Evolutionary conservation across 78 protist species (phyloP).

Genomic region (Cavenderia fasciculata): DNA sequence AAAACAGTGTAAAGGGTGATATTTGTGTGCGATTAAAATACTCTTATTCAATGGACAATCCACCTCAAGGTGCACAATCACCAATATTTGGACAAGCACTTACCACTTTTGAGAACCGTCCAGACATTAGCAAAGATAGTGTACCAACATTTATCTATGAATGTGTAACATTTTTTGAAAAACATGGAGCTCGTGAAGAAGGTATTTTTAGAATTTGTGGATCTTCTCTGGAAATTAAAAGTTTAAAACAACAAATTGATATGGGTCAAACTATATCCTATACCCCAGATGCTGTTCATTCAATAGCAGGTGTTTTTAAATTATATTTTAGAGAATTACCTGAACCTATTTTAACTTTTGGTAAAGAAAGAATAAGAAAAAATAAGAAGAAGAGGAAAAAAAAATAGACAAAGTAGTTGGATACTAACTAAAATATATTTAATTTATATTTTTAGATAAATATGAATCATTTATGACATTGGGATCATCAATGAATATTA

Average conservation of each 20-base stretch:
- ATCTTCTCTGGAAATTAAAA: slow-evolving; percentile 20
- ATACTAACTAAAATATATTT: no score
- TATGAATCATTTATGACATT: slow-evolving; percentile 46
- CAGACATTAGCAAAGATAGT: slow-evolving; percentile 11
- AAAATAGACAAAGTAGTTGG: no score
- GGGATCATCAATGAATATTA: neutral
- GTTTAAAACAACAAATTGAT: slow-evolving; percentile 1
- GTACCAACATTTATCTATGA: slow-evolving; percentile 24
- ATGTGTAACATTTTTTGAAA: slow-evolving; percentile 32
- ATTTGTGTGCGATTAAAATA: slow-evolving; percentile 7
- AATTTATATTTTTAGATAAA: slow-evolving; percentile 3
- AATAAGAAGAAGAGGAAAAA: no score
- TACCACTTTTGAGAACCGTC: neutral
- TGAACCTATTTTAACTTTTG: slow-evolving; percentile 61
- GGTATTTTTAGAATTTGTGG: slow-evolving; percentile 60
- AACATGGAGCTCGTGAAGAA: slow-evolving; percentile 25
- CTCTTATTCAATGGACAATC: slow-evolving; percentile 5
- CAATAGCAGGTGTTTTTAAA: slow-evolving; percentile 46
- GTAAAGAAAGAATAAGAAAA: no score
- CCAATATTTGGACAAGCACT: slow-evolving; percentile 36
- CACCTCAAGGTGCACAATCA: neutral
- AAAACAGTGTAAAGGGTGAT: slow-evolving; percentile 59
- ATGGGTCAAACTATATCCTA: neutral
- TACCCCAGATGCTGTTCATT: slow-evolving; percentile 1
- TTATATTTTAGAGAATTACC: slow-evolving; percentile 72